phyloP scores from a whole-genome alignment of 331 rosid genomes.

The Rosa hybrid region DNA sequence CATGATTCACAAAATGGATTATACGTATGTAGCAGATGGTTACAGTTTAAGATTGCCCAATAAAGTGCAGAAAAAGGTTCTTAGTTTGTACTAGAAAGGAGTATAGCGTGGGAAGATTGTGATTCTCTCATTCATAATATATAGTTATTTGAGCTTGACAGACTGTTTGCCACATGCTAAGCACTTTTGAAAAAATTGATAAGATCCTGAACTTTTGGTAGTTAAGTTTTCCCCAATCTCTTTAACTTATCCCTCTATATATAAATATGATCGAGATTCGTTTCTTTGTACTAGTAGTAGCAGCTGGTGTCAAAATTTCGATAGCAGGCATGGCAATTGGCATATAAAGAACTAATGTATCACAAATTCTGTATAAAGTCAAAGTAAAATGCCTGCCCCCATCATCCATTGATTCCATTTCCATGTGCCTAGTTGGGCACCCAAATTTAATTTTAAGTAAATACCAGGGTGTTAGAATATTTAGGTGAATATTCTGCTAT shows the following conservation, averaged over 20 bases:
- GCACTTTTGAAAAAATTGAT: neutral
- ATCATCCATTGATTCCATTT: neutral
- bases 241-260: neutral
- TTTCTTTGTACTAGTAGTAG: neutral
- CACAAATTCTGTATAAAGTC: neutral
- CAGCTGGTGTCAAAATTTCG: neutral
- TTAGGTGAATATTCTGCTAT: neutral
- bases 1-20: neutral
- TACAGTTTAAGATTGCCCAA: neutral
- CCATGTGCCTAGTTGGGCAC: conserved; percentile 5
- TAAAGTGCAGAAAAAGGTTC: neutral
- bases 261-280: neutral
- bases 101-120: conserved; percentile 3
- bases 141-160: neutral
- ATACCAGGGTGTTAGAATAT: neutral
- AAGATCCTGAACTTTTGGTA: neutral
- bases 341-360: neutral
- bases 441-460: neutral
- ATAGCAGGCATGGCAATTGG: neutral
- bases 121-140: neutral
- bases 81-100: neutral
- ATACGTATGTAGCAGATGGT: neutral
- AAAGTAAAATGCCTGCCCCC: neutral
- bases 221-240: neutral
- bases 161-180: neutral